Conservation (phyloP, 805 yeast genomes). For the Millerozyma miso region DNA sequence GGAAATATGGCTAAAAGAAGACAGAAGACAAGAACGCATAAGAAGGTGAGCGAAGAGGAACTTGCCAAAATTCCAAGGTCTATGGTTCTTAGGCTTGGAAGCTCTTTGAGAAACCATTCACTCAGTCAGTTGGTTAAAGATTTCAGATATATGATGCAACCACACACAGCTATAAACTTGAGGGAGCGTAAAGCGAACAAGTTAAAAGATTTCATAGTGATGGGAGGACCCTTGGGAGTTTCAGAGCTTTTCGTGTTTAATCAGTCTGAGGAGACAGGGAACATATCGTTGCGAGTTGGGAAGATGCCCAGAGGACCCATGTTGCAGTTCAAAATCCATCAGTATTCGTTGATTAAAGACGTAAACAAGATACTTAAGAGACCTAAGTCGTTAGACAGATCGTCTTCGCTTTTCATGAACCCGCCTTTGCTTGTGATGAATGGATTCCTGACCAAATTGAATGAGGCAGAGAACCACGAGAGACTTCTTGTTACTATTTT, state of each 20-base stretch:
- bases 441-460: slow-evolving; percentile 69
- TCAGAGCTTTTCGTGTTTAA: slow-evolving; percentile 84
- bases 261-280: slow-evolving; percentile 73
- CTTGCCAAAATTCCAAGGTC: slow-evolving; percentile 77
- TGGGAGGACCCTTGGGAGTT: slow-evolving; percentile 96
- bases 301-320: slow-evolving; percentile 95
- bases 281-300: slow-evolving; percentile 76
- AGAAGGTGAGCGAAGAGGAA: slow-evolving; percentile 58
- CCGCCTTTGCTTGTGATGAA: slow-evolving; percentile 93
- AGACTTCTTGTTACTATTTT: slow-evolving; percentile 82
- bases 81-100: slow-evolving; percentile 88
- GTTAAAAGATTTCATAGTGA: slow-evolving; percentile 90
- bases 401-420: slow-evolving; percentile 54
- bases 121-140: slow-evolving; percentile 82
- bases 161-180: slow-evolving; percentile 88
- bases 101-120: slow-evolving; percentile 71
- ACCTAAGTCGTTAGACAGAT: slow-evolving; percentile 74
- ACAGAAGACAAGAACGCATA: slow-evolving; percentile 86
- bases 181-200: slow-evolving; percentile 84
- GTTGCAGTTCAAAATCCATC: slow-evolving; percentile 69
- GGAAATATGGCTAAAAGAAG: slow-evolving; percentile 38
- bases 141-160: slow-evolving; percentile 88
- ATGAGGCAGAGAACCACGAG: slow-evolving; percentile 64
- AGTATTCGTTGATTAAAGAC: slow-evolving; percentile 80
- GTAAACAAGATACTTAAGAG: slow-evolving; percentile 62